Conservation (phyloP, 345 rosid species). For the Euphorbia lathyris region DNA sequence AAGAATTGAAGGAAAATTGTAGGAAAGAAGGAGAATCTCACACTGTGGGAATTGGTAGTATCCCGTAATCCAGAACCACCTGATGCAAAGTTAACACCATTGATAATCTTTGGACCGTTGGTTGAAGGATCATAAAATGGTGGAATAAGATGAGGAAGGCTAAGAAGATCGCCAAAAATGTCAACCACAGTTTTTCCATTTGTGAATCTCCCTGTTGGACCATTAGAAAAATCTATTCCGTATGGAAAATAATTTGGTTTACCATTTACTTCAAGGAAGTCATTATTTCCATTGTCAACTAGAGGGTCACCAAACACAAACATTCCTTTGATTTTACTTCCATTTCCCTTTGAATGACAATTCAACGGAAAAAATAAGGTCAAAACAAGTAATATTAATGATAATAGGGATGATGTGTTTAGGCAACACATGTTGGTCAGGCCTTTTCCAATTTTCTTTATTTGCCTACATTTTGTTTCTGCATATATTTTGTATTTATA, state of each 20-base stretch:
- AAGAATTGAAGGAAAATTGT: too few species aligned
- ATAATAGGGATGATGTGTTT: too few species aligned
- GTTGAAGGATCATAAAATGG: conserved; percentile 43
- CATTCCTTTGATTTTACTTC: conserved; percentile 34
- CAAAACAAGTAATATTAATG: too few species aligned
- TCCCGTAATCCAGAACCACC: conserved; percentile 60
- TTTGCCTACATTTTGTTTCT: too few species aligned
- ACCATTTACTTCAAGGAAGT: conserved; percentile 35
- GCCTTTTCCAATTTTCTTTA: too few species aligned
- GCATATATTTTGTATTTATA: too few species aligned
- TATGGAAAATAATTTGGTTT: conserved; percentile 53
- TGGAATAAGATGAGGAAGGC: conserved; percentile 44
- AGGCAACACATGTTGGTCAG: too few species aligned
- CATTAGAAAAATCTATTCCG: conserved; percentile 53
- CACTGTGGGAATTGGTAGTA: conserved; percentile 45
- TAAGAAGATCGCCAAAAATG: conserved; percentile 35
- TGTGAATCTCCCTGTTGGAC: conserved; percentile 59
- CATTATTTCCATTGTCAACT: conserved; percentile 68
- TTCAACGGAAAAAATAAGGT: background rate
- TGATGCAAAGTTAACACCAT: conserved; percentile 61
- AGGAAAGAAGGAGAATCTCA: conserved; percentile 22
- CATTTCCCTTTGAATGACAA: background rate
- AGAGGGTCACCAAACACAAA: conserved; percentile 67
- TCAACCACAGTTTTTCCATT: conserved; percentile 62
- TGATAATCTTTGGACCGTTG: conserved; percentile 27